These are phyloP conservation scores for Achaetomiella virescens DNA, from an alignment of 495 filamentous ascomycete genomes.

Conservation along the genomic window DNA sequence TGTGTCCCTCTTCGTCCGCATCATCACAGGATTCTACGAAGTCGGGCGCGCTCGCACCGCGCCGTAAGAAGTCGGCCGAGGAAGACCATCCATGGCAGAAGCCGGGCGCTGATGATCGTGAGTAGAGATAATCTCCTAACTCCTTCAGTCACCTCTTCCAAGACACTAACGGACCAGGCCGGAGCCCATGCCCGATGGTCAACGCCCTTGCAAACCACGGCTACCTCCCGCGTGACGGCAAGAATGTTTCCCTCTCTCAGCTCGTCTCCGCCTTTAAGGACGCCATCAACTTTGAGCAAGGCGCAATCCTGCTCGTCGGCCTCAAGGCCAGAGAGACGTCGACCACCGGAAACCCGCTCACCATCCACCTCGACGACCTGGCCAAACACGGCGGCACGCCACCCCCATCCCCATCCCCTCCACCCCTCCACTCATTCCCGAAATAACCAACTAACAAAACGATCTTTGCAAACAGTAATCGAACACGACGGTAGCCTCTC, in stretches of 20 bases:
- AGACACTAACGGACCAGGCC: slow-evolving; percentile 2
- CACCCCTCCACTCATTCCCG: neutral
- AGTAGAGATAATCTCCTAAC: neutral
- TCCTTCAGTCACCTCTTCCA: neutral
- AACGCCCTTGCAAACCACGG: slow-evolving; percentile 54
- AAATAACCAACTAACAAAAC: neutral
- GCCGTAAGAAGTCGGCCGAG: no score
- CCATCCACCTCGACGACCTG: slow-evolving; percentile 28
- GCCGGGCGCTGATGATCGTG: neutral
- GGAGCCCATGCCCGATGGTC: slow-evolving; percentile 47
- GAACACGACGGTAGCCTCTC: slow-evolving; percentile 31
- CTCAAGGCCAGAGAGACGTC: slow-evolving; percentile 23
- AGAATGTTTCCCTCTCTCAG: slow-evolving; percentile 25
- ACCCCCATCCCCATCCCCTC: neutral
- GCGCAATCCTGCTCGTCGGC: slow-evolving; percentile 17
- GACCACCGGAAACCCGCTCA: slow-evolving; percentile 21
- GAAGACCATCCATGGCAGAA: no score
- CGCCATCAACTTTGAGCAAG: slow-evolving; percentile 24
- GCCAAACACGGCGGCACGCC: slow-evolving; percentile 21
- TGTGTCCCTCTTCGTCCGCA: no score
- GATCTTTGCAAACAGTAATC: slow-evolving; percentile 20
- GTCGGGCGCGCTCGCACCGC: no score
- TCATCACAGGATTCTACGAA: no score
- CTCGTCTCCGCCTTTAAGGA: slow-evolving; percentile 21
- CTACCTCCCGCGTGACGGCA: slow-evolving; percentile 49